Conservation (phyloP, 2,329 filamentous ascomycete genomes). For the Neurospora crassa region DNA sequence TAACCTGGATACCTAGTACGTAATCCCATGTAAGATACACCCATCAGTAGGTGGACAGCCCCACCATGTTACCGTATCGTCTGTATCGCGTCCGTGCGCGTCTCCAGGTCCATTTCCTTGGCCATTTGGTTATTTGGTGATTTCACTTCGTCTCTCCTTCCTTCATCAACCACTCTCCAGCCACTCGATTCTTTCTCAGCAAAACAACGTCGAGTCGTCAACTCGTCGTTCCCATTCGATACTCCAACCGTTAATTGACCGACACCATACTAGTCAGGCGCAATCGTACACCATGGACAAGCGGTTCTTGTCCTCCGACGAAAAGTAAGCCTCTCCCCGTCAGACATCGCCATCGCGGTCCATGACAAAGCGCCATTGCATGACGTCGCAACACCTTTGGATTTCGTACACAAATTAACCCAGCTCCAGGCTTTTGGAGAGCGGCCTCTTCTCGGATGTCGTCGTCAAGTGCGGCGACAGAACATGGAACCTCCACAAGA, state of each 20-base stretch:
- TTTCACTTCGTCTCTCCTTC: not conserved
- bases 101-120: not conserved
- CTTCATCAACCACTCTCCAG: not conserved
- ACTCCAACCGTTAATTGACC: not conserved
- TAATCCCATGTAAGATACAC: not conserved
- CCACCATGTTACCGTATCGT: not conserved
- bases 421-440: conserved; percentile 10
- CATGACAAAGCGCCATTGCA: too few relatives aligned
- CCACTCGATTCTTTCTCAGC: not conserved
- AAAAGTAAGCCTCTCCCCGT: conserved; percentile 1
- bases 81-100: not conserved
- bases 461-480: conserved; percentile 14
- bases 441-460: conserved; percentile 17
- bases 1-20: not conserved
- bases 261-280: not conserved
- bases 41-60: not conserved
- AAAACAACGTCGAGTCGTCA: not conserved
- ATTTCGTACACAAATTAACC: not conserved
- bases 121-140: not conserved
- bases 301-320: conserved; percentile 8
- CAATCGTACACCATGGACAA: conserved; percentile 4
- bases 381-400: too few relatives aligned
- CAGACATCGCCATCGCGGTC: not conserved
- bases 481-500: conserved; percentile 18
- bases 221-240: not conserved